Percentiles rank a stretch among this genome's conserved stretches.
These are phyloP conservation scores for Fusarium sp. DNA, from an alignment of 2,329 filamentous ascomycete species.

Conservation along the genomic window DNA sequence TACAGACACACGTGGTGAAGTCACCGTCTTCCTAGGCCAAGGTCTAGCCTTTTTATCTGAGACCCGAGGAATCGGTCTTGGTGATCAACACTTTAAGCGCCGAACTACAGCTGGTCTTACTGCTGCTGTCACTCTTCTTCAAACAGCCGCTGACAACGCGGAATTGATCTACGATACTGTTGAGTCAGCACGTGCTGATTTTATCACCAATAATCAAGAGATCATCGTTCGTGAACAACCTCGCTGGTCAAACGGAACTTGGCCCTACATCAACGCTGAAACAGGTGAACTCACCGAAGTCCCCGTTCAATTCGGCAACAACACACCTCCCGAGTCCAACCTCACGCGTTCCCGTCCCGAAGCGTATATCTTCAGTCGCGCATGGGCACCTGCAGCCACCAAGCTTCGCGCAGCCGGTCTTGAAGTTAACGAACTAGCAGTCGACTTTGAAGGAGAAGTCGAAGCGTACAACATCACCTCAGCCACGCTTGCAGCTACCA, in stretches of 20 bases:
- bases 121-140: conserved; percentile 42
- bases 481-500: conserved; percentile 21
- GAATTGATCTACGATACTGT: conserved; percentile 44
- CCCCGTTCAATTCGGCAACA: conserved; percentile 46
- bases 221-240: conserved; percentile 41
- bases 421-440: conserved; percentile 38
- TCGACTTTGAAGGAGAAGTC: conserved; percentile 42
- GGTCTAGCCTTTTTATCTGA: conserved; percentile 49
- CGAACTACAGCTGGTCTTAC: conserved; percentile 47
- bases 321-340: conserved; percentile 45
- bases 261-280: conserved; percentile 41
- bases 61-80: conserved; percentile 49
- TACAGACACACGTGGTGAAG: conserved; percentile 47
- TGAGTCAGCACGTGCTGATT: conserved; percentile 43
- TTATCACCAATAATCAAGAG: conserved; percentile 42
- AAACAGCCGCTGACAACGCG: conserved; percentile 48
- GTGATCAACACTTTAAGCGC: conserved; percentile 47
- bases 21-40: conserved; percentile 46
- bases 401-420: conserved; percentile 45
- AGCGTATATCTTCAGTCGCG: conserved; percentile 48
- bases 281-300: conserved; percentile 45
- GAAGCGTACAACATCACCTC: conserved; percentile 46
- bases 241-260: conserved; percentile 26
- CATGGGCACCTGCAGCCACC: conserved; percentile 45
- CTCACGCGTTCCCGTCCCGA: conserved; percentile 48